phyloP scores from a whole-genome alignment of 2,329 filamentous ascomycete species.

The Aspergillus vadensis region DNA sequence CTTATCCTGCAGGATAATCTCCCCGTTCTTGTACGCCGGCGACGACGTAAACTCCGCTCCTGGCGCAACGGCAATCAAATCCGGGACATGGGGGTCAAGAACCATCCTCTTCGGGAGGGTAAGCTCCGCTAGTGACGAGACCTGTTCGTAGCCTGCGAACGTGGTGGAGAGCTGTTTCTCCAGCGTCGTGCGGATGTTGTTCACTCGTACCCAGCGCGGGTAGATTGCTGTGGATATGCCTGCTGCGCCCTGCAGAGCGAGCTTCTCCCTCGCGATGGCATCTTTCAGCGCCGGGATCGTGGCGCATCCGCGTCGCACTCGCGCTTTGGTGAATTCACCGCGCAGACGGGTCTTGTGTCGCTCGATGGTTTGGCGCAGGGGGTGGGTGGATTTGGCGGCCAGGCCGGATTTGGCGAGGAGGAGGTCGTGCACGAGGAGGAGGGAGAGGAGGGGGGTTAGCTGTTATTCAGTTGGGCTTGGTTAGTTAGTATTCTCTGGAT shows the following conservation, averaged over 20 bases:
- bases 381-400: constrained; percentile 76
- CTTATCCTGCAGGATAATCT: constrained; percentile 91
- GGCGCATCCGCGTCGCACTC: constrained; percentile 70
- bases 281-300: constrained; percentile 65
- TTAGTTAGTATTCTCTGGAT: constrained; percentile 35
- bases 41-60: constrained; percentile 71
- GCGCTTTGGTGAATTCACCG: constrained; percentile 79
- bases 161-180: constrained; percentile 73
- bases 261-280: constrained; percentile 37
- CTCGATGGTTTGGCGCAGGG: constrained; percentile 72
- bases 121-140: constrained; percentile 60
- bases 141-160: constrained; percentile 65
- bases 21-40: constrained; percentile 71
- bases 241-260: constrained; percentile 48
- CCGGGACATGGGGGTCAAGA: constrained; percentile 79
- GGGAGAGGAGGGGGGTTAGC: constrained; percentile 76
- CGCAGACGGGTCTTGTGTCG: constrained; percentile 78
- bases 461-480: constrained; percentile 45
- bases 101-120: constrained; percentile 41
- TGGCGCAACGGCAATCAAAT: constrained; percentile 77
- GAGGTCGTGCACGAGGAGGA: constrained; percentile 84
- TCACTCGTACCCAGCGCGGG: constrained; percentile 91
- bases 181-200: constrained; percentile 72
- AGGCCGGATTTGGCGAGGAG: constrained; percentile 80
- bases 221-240: constrained; percentile 47